These are phyloP conservation scores for Theileria parva DNA, from an alignment of 169 alveolate species.

Conservation along the genomic window DNA sequence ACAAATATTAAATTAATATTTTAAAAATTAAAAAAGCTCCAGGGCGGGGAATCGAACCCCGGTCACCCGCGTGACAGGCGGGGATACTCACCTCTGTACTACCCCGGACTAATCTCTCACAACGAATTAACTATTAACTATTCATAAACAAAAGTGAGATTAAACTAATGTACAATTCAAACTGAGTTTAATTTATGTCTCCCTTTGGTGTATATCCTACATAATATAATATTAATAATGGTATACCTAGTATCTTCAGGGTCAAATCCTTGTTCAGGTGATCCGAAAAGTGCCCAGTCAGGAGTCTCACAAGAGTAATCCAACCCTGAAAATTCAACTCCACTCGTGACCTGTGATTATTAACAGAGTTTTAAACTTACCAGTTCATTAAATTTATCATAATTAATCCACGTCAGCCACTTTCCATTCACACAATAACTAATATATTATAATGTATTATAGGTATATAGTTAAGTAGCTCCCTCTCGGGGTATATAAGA, in stretches of 20 bases:
- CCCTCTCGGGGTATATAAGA: too few species aligned
- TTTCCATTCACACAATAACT: constrained; percentile 73
- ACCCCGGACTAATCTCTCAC: constrained; percentile 68
- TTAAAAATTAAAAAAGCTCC: constrained; percentile 66
- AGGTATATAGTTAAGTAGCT: too few species aligned
- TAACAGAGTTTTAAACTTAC: constrained; percentile 27
- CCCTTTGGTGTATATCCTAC: constrained; percentile 63
- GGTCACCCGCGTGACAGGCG: constrained; percentile 89
- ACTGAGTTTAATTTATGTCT: constrained; percentile 19
- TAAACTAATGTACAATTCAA: background rate
- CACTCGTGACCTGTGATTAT: constrained; percentile 40
- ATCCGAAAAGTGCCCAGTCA: constrained; percentile 84
- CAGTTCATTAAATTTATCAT: constrained; percentile 78
- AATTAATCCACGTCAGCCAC: constrained; percentile 90
- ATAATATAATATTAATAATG: background rate
- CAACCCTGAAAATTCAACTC: constrained; percentile 67
- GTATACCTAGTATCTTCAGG: constrained; percentile 78
- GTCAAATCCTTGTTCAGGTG: constrained; percentile 83
- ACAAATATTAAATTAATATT: background rate
- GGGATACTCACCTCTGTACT: constrained; percentile 85
- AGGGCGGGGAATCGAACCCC: constrained; percentile 88
- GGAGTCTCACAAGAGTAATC: constrained; percentile 86
- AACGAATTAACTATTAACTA: background rate
- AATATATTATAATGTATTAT: background rate
- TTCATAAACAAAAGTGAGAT: background rate